phyloP scores from a whole-genome alignment of 2,329 filamentous ascomycete genomes.

The Penicillium sp. region DNA sequence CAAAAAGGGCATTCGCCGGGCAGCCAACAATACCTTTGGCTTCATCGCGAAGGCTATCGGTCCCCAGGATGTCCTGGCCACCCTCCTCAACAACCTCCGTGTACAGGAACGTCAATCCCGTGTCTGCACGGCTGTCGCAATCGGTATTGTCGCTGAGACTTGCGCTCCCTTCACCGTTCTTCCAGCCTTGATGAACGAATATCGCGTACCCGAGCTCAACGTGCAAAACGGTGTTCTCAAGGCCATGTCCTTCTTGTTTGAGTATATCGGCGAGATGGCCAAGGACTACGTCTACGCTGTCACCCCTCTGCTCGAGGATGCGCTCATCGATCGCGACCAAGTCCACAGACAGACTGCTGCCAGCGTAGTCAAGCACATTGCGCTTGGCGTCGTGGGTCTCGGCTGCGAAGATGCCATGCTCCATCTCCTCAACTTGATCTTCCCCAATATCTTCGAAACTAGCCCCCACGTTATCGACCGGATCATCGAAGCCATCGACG shows the following conservation, averaged over 20 bases:
- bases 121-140: conserved; percentile 96
- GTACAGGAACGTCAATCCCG: conserved; percentile 97
- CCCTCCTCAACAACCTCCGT: conserved; percentile 89
- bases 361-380: conserved; percentile 95
- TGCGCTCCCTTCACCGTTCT: conserved; percentile 97
- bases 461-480: conserved; percentile 97
- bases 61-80: conserved; percentile 92
- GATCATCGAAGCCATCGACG: conserved; percentile 95
- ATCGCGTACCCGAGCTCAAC: conserved; percentile 95
- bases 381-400: conserved; percentile 91
- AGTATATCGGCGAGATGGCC: conserved; percentile 99
- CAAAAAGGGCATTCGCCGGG: conserved; percentile 97
- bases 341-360: conserved; percentile 96
- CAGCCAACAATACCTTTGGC: conserved; percentile 98
- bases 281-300: conserved; percentile 99
- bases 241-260: conserved; percentile 92
- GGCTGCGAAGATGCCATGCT: conserved; percentile 99
- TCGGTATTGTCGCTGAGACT: conserved; percentile 96
- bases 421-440: conserved; percentile 90
- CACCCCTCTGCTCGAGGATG: conserved; percentile 90
- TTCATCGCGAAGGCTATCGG: conserved; percentile 99
- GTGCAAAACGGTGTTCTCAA: conserved; percentile 99
- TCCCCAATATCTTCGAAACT: conserved; percentile 96
- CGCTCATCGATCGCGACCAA: conserved; percentile 94
- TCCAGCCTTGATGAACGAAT: conserved; percentile 99